Conservation (phyloP, 345 rosid genomes). For the Salix suchowensis region DNA sequence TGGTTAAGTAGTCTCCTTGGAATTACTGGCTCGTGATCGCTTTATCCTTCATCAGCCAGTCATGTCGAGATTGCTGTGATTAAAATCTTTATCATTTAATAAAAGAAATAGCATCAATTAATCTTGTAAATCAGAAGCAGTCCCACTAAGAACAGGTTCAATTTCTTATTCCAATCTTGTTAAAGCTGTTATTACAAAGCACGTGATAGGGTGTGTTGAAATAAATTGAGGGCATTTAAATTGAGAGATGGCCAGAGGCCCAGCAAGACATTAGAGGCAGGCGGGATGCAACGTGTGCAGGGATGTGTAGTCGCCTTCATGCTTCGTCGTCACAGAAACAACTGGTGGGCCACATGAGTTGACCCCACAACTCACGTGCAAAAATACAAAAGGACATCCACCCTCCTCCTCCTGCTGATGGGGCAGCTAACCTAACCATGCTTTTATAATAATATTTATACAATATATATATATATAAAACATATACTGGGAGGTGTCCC, state of each 20-base stretch:
- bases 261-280: background rate
- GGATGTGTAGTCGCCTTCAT: slow-evolving; percentile 25
- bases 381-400: slow-evolving; percentile 5
- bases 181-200: background rate
- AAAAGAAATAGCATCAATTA: background rate
- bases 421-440: background rate
- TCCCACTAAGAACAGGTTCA: too few species aligned
- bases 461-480: too few species aligned
- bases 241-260: background rate
- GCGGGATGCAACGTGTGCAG: slow-evolving; percentile 2
- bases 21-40: too few species aligned
- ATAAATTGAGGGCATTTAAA: background rate
- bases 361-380: slow-evolving; percentile 47
- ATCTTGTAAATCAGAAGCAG: too few species aligned
- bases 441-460: too few species aligned
- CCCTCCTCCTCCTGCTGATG: background rate
- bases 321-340: background rate
- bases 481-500: too few species aligned
- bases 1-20: too few species aligned
- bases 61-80: too few species aligned
- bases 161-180: too few species aligned
- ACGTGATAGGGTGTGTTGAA: background rate
- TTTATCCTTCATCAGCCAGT: too few species aligned
- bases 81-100: background rate
- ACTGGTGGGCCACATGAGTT: slow-evolving; percentile 37